phyloP scores from a whole-genome alignment of 2,329 filamentous ascomycete genomes.

The Orbilia brochopaga region DNA sequence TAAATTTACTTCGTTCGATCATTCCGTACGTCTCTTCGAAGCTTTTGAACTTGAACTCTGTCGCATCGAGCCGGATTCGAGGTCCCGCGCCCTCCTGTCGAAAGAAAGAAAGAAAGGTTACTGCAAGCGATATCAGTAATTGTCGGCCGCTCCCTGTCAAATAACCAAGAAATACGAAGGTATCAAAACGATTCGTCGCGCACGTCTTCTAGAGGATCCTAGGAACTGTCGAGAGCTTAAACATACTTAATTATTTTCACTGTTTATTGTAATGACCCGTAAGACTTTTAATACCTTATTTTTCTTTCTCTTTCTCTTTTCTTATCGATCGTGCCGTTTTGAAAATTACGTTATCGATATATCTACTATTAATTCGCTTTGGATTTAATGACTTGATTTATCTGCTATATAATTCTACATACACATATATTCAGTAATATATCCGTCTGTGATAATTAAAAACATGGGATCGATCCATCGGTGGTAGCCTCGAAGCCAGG shows the following conservation, averaged over 20 bases:
- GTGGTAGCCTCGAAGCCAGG: too few species aligned
- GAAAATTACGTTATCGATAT: too few species aligned
- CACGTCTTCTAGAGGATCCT: background rate
- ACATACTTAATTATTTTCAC: conserved; percentile 12
- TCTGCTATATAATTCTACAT: too few species aligned
- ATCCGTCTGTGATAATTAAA: background rate
- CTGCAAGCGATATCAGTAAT: conserved; percentile 6
- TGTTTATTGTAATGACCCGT: conserved; percentile 51
- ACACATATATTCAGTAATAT: background rate
- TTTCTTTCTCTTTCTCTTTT: conserved; percentile 14
- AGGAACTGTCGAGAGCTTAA: background rate
- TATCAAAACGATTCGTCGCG: conserved; percentile 6
- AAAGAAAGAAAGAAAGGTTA: too few species aligned
- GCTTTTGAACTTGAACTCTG: conserved; percentile 8
- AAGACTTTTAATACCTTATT: conserved; percentile 49
- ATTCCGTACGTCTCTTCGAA: background rate
- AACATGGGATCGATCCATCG: too few species aligned
- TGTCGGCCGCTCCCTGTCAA: conserved; percentile 25
- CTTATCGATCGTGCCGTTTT: conserved; percentile 3
- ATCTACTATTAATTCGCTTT: background rate
- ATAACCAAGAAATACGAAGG: conserved; percentile 18
- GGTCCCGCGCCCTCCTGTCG: conserved; percentile 12
- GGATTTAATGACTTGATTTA: conserved; percentile 26
- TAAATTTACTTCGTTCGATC: too few species aligned
- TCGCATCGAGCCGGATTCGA: conserved; percentile 9